phyloP scores from a whole-genome alignment of 1,284 basidiomycete genomes.

The Cutaneotrichosporon spelunceum region DNA sequence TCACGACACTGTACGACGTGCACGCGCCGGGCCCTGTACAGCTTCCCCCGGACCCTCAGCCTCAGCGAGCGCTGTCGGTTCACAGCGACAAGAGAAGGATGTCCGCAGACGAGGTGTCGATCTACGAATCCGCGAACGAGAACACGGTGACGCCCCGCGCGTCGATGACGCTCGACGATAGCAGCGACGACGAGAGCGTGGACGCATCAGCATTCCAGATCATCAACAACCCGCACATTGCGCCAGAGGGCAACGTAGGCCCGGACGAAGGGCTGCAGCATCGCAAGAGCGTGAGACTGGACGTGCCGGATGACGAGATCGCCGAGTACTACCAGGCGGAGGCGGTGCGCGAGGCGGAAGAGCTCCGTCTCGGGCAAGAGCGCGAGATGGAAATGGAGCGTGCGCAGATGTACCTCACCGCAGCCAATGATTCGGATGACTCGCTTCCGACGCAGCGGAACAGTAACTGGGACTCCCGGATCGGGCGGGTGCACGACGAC shows the following conservation, averaged over 20 bases:
- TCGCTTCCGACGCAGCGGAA: conserved; percentile 5
- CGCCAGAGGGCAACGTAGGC: not conserved
- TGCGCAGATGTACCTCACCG: conserved; percentile 9
- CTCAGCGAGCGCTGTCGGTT: conserved; percentile 8
- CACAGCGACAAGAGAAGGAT: not conserved
- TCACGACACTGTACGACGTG: conserved; percentile 38
- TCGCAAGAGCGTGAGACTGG: conserved; percentile 48
- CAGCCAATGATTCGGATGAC: conserved; percentile 14
- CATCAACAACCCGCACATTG: conserved; percentile 41
- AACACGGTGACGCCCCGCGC: conserved; percentile 21
- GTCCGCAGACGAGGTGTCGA: conserved; percentile 32
- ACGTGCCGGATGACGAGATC: conserved; percentile 20
- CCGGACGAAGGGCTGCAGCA: conserved; percentile 23
- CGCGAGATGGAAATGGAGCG: conserved; percentile 7
- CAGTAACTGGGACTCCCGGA: conserved; percentile 42
- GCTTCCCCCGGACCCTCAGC: conserved; percentile 22
- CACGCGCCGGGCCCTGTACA: conserved; percentile 45
- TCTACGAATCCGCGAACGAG: conserved; percentile 50
- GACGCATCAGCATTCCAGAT: conserved; percentile 35
- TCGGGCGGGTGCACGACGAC: conserved; percentile 45
- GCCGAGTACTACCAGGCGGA: conserved; percentile 3
- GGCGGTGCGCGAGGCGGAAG: conserved; percentile 8
- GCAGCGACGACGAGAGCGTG: conserved; percentile 35
- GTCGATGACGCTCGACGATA: conserved; percentile 21
- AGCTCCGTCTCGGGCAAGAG: not conserved